A percentile compares a stretch with the other conserved stretches of the same genome.
phyloP scores from a whole-genome alignment of 2,329 filamentous ascomycete genomes.

The Neophaeococcomyces aloes region DNA sequence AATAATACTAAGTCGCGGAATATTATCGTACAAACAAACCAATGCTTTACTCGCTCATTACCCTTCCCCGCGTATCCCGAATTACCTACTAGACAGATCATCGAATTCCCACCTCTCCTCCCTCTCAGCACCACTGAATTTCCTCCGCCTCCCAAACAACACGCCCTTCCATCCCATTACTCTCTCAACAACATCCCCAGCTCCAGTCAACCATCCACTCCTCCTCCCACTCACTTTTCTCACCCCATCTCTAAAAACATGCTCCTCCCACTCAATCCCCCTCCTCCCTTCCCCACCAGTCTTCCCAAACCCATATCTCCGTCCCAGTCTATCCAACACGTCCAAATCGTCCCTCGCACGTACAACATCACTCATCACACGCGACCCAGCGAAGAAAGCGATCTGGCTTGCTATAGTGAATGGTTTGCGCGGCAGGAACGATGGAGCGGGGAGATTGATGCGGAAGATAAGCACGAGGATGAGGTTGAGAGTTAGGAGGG shows the following conservation, averaged over 20 bases:
- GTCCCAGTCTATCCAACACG: not conserved
- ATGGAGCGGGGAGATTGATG: conserved; percentile 12
- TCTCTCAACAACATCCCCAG: too few species aligned
- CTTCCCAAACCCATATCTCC: conserved; percentile 32
- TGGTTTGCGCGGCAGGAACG: conserved; percentile 46
- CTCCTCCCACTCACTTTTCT: not conserved
- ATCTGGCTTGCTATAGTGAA: conserved; percentile 12
- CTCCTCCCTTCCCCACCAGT: conserved; percentile 24
- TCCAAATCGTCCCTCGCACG: not conserved
- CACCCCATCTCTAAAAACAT: not conserved
- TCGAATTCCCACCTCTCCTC: too few species aligned
- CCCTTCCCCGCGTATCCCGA: too few species aligned
- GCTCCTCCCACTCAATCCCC: conserved; percentile 2
- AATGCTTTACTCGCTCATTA: too few species aligned
- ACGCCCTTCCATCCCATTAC: too few species aligned
- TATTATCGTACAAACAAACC: too few species aligned
- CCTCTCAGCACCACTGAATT: too few species aligned
- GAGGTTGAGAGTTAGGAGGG: conserved; percentile 48
- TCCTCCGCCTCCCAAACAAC: too few species aligned
- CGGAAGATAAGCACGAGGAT: conserved; percentile 16
- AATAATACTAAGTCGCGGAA: too few species aligned
- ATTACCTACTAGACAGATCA: too few species aligned
- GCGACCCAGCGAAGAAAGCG: conserved; percentile 27
- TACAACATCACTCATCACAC: conserved; percentile 5
- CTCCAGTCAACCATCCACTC: not conserved